Evolutionary conservation across 768 basidiomycete genomes (phyloP).

Genomic region (Lentinula edodes): DNA sequence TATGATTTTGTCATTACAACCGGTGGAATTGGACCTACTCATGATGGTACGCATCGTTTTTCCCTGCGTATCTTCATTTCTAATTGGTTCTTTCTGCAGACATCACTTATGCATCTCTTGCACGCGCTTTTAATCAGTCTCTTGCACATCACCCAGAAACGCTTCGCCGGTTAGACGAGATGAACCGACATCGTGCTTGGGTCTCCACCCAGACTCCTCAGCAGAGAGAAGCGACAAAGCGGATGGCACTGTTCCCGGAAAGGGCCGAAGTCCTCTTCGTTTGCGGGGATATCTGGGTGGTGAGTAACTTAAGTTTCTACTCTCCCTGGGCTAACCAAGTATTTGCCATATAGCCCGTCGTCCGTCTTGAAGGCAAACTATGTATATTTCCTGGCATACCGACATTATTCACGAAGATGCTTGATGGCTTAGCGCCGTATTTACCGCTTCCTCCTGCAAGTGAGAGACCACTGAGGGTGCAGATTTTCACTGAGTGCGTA

Average conservation of each 20-base stretch:
- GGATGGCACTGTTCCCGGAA: slow-evolving; percentile 90
- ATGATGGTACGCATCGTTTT: slow-evolving; percentile 56
- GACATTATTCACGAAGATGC: slow-evolving; percentile 73
- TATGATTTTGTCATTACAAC: slow-evolving; percentile 91
- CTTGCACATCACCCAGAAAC: slow-evolving; percentile 78
- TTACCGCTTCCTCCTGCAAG: slow-evolving; percentile 73
- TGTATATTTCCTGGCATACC: slow-evolving; percentile 94
- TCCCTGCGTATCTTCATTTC: neutral
- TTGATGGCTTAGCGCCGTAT: slow-evolving; percentile 66
- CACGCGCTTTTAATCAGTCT: slow-evolving; percentile 71
- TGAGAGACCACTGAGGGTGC: slow-evolving; percentile 71
- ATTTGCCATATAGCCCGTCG: slow-evolving; percentile 58
- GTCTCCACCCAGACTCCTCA: slow-evolving; percentile 61
- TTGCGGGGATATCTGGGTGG: slow-evolving; percentile 80
- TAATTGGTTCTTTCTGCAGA: slow-evolving; percentile 33
- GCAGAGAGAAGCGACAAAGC: slow-evolving; percentile 67
- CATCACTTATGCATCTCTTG: slow-evolving; percentile 87
- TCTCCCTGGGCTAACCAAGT: neutral
- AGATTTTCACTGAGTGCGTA: slow-evolving; percentile 78
- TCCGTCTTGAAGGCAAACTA: slow-evolving; percentile 78
- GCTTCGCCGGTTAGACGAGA: slow-evolving; percentile 61
- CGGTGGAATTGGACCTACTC: slow-evolving; percentile 90
- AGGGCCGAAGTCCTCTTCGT: slow-evolving; percentile 77
- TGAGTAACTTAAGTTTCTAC: slow-evolving; percentile 24
- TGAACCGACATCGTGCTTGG: slow-evolving; percentile 52